phyloP scores from a whole-genome alignment of 2,329 filamentous ascomycete species.

The Rutstroemia sp. region DNA sequence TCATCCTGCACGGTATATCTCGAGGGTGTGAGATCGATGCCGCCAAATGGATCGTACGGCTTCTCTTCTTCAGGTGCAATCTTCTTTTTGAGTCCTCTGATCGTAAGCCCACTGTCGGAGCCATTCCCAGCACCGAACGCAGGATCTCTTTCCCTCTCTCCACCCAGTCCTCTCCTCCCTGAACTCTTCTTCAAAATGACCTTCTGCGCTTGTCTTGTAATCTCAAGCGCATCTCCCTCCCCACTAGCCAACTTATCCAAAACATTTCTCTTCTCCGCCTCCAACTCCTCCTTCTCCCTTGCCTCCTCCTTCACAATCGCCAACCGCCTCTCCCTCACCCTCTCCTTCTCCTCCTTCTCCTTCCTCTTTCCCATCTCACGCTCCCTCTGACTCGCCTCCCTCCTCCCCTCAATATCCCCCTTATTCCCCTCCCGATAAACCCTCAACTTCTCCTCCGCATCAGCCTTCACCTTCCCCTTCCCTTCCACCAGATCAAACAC shows the following conservation, averaged over 20 bases:
- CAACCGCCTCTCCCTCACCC: slow-evolving; percentile 53
- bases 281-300: slow-evolving; percentile 57
- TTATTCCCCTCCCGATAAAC: slow-evolving; percentile 70
- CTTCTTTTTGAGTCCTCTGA: slow-evolving; percentile 71
- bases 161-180: slow-evolving; percentile 39
- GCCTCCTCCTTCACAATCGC: slow-evolving; percentile 62
- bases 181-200: slow-evolving; percentile 69
- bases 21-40: slow-evolving; percentile 57
- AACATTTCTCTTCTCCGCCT: slow-evolving; percentile 59
- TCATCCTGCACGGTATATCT: slow-evolving; percentile 62
- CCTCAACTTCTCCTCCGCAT: slow-evolving; percentile 45
- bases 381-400: slow-evolving; percentile 45
- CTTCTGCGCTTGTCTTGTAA: slow-evolving; percentile 46
- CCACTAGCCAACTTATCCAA: slow-evolving; percentile 62
- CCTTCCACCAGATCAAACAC: slow-evolving; percentile 81
- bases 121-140: slow-evolving; percentile 17
- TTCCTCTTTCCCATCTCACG: slow-evolving; percentile 45
- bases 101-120: slow-evolving; percentile 42
- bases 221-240: slow-evolving; percentile 50
- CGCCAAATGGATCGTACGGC: slow-evolving; percentile 85
- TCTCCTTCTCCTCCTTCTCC: slow-evolving; percentile 60
- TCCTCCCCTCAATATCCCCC: slow-evolving; percentile 58
- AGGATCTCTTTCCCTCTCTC: slow-evolving; percentile 6
- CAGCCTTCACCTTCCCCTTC: slow-evolving; percentile 45
- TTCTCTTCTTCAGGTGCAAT: slow-evolving; percentile 56